Conservation (phyloP, 495 filamentous ascomycete genomes). For the Xylaria venustula region DNA sequence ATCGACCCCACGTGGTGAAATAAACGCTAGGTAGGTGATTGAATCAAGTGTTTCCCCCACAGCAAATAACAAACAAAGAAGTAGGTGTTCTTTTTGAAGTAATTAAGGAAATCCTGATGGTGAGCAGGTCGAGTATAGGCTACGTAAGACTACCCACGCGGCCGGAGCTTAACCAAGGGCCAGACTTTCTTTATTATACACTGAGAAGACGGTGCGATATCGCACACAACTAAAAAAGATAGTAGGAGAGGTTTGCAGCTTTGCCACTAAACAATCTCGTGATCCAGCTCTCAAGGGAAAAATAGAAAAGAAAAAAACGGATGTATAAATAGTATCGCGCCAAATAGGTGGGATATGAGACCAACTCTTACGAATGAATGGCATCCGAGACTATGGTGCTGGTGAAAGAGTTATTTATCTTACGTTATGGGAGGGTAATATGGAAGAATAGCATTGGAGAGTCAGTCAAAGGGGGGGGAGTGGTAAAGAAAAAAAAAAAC, state of each 20-base stretch:
- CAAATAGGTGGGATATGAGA: neutral
- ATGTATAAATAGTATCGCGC: neutral
- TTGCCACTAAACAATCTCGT: too few species aligned
- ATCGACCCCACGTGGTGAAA: too few species aligned
- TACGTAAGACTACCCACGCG: too few species aligned
- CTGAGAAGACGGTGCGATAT: neutral
- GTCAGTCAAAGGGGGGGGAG: neutral
- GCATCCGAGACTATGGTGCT: neutral
- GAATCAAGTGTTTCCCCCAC: too few species aligned
- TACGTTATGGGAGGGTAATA: slow-evolving; percentile 20
- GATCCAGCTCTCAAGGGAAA: neutral
- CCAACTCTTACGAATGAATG: neutral
- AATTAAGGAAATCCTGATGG: too few species aligned
- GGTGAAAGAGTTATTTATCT: slow-evolving; percentile 2
- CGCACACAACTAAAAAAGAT: too few species aligned
- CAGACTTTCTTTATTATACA: neutral
- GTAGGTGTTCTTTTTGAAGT: too few species aligned
- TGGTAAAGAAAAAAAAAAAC: neutral
- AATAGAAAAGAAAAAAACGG: neutral
- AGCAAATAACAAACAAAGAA: too few species aligned
- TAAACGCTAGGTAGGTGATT: too few species aligned
- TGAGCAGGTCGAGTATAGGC: too few species aligned
- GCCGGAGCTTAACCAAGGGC: neutral
- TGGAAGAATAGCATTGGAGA: neutral
- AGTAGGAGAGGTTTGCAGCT: neutral